phyloP scores from a whole-genome alignment of 108 stramenopile genomes.

The Mediolabrus comicus region DNA sequence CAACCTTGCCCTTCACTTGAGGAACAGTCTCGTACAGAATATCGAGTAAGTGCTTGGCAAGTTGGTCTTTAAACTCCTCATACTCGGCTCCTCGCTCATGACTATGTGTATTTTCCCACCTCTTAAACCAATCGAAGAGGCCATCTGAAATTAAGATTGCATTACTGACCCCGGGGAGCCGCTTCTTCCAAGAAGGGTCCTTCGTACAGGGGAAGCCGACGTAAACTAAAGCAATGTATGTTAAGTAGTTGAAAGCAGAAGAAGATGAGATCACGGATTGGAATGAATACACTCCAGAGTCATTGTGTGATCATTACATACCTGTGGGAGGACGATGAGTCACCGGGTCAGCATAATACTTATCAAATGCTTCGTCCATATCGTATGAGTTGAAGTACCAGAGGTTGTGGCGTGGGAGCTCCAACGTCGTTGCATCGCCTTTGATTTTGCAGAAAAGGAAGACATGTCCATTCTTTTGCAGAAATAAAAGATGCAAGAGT shows the following conservation, averaged over 20 bases:
- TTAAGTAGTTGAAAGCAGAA: too few relatives aligned
- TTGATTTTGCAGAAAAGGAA: constrained; percentile 59
- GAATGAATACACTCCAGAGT: too few relatives aligned
- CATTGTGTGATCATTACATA: too few relatives aligned
- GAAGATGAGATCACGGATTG: too few relatives aligned
- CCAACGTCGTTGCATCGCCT: constrained; percentile 43
- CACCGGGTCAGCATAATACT: constrained; percentile 50
- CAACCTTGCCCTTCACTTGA: constrained; percentile 49
- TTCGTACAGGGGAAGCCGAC: constrained; percentile 60
- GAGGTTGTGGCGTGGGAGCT: constrained; percentile 54
- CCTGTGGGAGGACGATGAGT: constrained; percentile 51
- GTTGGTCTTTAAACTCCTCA: constrained; percentile 49
- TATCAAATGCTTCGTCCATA: constrained; percentile 58
- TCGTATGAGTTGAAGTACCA: constrained; percentile 65
- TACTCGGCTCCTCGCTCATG: constrained; percentile 49
- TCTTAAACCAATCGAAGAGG: constrained; percentile 49
- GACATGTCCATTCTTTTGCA: constrained; percentile 51
- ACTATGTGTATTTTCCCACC: constrained; percentile 33
- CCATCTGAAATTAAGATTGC: constrained; percentile 58
- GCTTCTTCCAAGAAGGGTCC: constrained; percentile 46
- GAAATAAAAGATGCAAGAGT: too few relatives aligned
- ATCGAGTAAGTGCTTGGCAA: constrained; percentile 51
- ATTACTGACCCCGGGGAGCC: constrained; percentile 52
- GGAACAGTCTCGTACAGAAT: constrained; percentile 58
- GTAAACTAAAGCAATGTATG: too few relatives aligned